These are phyloP conservation scores for Paecilomyces dactylethromorphus DNA, from an alignment of 2,329 filamentous ascomycete genomes.

Conservation along the genomic window DNA sequence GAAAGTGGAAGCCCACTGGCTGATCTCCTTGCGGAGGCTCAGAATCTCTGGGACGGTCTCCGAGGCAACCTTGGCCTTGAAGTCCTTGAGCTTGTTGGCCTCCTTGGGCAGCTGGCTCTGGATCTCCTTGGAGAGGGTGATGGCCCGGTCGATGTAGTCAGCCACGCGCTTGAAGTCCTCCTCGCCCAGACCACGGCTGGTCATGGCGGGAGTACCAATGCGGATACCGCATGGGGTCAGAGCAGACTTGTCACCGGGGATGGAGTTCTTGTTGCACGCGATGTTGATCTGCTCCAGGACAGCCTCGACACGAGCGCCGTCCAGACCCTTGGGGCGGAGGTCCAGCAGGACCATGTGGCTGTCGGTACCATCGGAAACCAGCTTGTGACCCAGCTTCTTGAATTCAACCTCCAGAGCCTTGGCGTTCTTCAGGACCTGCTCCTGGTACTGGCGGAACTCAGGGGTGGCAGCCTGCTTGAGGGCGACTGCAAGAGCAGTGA, in stretches of 20 bases:
- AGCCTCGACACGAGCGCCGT: slow-evolving; percentile 87
- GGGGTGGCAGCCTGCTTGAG: slow-evolving; percentile 85
- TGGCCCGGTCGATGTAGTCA: slow-evolving; percentile 77
- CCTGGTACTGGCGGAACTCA: slow-evolving; percentile 90
- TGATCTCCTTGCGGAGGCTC: slow-evolving; percentile 80
- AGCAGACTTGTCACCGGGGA: slow-evolving; percentile 94
- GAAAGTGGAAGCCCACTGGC: slow-evolving; percentile 80
- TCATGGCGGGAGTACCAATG: slow-evolving; percentile 97
- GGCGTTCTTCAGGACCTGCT: slow-evolving; percentile 82
- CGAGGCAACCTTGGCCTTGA: slow-evolving; percentile 82
- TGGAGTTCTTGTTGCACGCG: slow-evolving; percentile 99
- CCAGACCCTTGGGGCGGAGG: slow-evolving; percentile 79
- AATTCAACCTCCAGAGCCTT: slow-evolving; percentile 77
- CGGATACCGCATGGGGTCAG: slow-evolving; percentile 91
- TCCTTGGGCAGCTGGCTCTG: slow-evolving; percentile 85
- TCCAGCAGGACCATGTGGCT: slow-evolving; percentile 94
- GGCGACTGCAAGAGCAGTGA: slow-evolving; percentile 88
- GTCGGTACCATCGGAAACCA: slow-evolving; percentile 92
- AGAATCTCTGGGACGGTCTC: slow-evolving; percentile 78
- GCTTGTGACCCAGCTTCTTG: slow-evolving; percentile 65
- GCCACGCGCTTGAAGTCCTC: slow-evolving; percentile 89
- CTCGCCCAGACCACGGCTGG: slow-evolving; percentile 84
- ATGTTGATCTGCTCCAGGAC: slow-evolving; percentile 98
- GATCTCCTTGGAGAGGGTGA: slow-evolving; percentile 85
- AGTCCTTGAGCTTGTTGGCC: slow-evolving; percentile 99